Base-by-base conservation (phyloP, 257 asterid genomes). In the Euphrasia confusa region DNA sequence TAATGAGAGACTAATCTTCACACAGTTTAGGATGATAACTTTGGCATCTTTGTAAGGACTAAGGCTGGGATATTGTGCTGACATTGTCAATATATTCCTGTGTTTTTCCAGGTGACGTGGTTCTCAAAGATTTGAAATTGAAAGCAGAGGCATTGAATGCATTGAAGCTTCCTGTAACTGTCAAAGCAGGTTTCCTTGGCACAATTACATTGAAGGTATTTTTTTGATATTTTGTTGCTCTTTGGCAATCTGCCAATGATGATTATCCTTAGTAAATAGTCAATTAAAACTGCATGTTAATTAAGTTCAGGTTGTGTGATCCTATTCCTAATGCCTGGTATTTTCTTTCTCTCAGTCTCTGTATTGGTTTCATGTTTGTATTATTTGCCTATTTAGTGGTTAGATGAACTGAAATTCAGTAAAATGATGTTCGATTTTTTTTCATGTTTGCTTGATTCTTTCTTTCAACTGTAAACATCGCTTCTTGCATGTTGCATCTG, bases 101-200 rank as follows among this genome's bases (percentile, higher is more conserved):
- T 68, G 47, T 57, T 68, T 63, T 72, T 55, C 57, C 58, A 92
- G 99, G 99, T 66, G 99, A 92, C 78, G 99, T 92, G 65, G 96
- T 92, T 73, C 97, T 92, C 71, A 92, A 74, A 75, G 99, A 92
- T 73, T 82, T 89, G 85, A 86, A 89, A 74, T 69, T 89, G 68
- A 92, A 89, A 79, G 94, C 99, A 0, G 97, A 92, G 81, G 99
- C 97, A 45, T 74, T 92, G 78, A 92, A 92, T 75, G 87, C 97
- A 4, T 69, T 92, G 77, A 89, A 87, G 79, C 96, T 92, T 75
- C 99, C 97, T 52, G 88, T 92, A 64, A 84, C 84, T 27, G 97
- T 92, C 71, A 89, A 83, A 81, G 97, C 97, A 76, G 99, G 99
- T 71, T 92, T 92, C 68, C 82, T 89, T 64, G 99, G 96, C 58